Percentiles rank a stretch among this genome's conserved stretches.
phyloP scores from a whole-genome alignment of 768 basidiomycete genomes.

The Amyloporia xantha region DNA sequence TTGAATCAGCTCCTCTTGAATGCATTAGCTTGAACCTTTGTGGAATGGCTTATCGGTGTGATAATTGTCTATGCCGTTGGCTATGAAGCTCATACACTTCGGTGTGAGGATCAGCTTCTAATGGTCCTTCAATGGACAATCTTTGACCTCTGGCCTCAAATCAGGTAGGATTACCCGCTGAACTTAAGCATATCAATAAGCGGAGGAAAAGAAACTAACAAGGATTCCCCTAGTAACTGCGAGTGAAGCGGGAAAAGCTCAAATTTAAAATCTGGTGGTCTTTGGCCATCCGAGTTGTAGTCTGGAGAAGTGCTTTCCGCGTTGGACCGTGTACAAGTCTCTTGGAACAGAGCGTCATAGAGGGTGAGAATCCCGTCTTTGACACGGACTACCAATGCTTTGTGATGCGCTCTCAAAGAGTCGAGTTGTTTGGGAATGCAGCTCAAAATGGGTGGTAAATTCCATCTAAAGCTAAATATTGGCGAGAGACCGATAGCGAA shows the following conservation, averaged over 20 bases:
- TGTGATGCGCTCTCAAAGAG: conserved; percentile 72
- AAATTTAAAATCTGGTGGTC: conserved; percentile 73
- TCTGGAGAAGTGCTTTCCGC: conserved; percentile 59
- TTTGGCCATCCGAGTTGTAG: conserved; percentile 18
- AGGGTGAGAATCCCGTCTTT: conserved; percentile 68
- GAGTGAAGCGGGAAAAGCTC: too few species aligned
- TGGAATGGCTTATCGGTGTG: conserved; percentile 35
- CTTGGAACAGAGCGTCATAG: conserved; percentile 76
- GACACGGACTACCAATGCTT: conserved; percentile 54
- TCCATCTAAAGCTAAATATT: conserved; percentile 83
- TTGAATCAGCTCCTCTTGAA: conserved; percentile 37
- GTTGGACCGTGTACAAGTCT: conserved; percentile 71
- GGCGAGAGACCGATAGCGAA: conserved; percentile 80
- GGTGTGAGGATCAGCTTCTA: conserved; percentile 20
- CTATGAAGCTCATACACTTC: conserved; percentile 24
- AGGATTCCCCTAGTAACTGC: too few species aligned
- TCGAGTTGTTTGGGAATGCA: conserved; percentile 85
- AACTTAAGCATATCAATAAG: conserved; percentile 90
- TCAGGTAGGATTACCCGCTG: conserved; percentile 80
- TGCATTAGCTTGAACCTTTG: conserved; percentile 30
- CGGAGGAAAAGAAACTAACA: conserved; percentile 89
- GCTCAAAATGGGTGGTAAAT: conserved; percentile 79
- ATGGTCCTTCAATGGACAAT: conserved; percentile 22
- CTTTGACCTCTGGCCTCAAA: conserved; percentile 56
- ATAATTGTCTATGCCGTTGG: conserved; percentile 45